Evolutionary conservation across 1,284 basidiomycete species (phyloP), one percentile per base, ranked within the genome.

Genomic region (Vanrija humicola): DNA sequence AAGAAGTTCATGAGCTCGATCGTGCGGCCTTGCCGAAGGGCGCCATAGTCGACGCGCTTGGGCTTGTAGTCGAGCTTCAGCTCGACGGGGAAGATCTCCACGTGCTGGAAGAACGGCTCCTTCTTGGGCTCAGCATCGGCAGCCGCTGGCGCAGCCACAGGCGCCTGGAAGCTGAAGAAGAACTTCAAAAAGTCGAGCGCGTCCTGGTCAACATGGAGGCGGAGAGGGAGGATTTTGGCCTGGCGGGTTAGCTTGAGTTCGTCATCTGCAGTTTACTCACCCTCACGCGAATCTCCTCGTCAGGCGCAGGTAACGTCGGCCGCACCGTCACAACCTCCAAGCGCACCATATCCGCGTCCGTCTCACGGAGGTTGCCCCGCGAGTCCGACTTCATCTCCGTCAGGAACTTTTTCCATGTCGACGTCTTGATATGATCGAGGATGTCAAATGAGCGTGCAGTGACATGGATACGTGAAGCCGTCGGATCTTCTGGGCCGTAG

Each of bases 1-100:
- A 99, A 98, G 73, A 98, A 98, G 74, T 99, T 99, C 95, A 98
- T 98, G 54, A 98, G 78, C 72, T 98, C 96, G 59, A 96, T 95
- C 0, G 92, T 93, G 71, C 83, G 85, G 14, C 96, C 96, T 65
- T 94, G 87, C 16, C 87, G 83, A 48, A 98, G 79, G n/a, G 93
- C 94, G 56, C 85, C 80, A 74, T 97, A 96, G 74, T 98, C 91
- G 23, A 98, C 92, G 5, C 94, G 85, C 58, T 97, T 90, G 46
- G 96, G 95, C 75, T 99, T 98, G 77, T 98, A 99, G 73, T 99
- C 95, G 9, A 98, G 80, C 78, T 97, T 98, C 64, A 98, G 79
- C 62, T 79, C 78, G 64, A 83, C 72, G 0, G 95, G 90, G 70
- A 94, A 75, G 51, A 76, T 73, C 58, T 75, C 72, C 29, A 74